These are phyloP conservation scores for Aureobasidium sp. DNA, from an alignment of 2,329 filamentous ascomycete genomes.

Conservation along the genomic window DNA sequence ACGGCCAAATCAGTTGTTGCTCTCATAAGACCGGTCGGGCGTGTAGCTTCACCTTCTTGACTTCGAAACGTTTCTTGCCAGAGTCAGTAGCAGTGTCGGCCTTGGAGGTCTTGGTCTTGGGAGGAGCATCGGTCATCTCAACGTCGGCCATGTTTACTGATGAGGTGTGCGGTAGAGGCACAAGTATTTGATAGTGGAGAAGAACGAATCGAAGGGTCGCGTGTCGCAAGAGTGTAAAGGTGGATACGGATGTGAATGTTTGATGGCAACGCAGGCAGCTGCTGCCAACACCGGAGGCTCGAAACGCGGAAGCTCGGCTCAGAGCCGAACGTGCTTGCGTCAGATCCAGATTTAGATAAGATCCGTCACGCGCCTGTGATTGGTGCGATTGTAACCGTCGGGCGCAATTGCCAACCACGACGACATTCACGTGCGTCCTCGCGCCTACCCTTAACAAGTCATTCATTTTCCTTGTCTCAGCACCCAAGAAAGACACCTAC, in stretches of 20 bases:
- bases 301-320: neutral
- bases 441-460: neutral
- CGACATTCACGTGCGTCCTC: neutral
- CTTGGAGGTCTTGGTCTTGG: slow-evolving; percentile 45
- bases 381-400: neutral
- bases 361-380: neutral
- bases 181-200: slow-evolving; percentile 16
- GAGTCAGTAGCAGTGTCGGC: slow-evolving; percentile 49
- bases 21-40: slow-evolving; percentile 13
- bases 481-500: neutral
- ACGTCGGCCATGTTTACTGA: slow-evolving; percentile 72
- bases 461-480: neutral
- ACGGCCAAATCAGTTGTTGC: neutral
- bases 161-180: slow-evolving; percentile 14
- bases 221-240: neutral
- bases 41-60: slow-evolving; percentile 72
- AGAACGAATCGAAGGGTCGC: slow-evolving; percentile 10
- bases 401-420: slow-evolving; percentile 1
- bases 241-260: slow-evolving; percentile 2
- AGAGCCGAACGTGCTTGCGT: neutral
- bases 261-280: neutral
- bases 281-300: neutral
- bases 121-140: slow-evolving; percentile 80
- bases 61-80: slow-evolving; percentile 91
- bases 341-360: slow-evolving; percentile 2